Conservation (phyloP, 176 grass and related monocot genomes). For the Oryza brachyantha region DNA sequence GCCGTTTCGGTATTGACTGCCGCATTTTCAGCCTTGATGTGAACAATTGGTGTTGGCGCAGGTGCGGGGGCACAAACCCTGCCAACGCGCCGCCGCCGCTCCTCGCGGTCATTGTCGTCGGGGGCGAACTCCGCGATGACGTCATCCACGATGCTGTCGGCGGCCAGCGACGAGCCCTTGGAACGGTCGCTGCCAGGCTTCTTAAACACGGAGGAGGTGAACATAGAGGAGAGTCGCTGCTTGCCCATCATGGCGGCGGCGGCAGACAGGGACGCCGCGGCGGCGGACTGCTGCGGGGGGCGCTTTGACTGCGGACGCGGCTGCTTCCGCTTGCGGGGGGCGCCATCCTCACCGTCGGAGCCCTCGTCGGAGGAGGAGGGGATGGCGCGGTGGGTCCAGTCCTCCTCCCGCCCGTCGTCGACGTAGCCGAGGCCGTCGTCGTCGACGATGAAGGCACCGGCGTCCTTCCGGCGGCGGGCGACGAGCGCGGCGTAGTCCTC, state of each 20-base stretch:
- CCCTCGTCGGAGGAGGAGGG: slow-evolving; percentile 69
- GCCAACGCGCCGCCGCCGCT: slow-evolving; percentile 47
- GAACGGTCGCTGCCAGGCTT: slow-evolving; percentile 47
- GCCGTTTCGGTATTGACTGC: slow-evolving; percentile 8
- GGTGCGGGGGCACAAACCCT: slow-evolving; percentile 31
- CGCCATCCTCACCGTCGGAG: slow-evolving; percentile 37
- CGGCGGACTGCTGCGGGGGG: slow-evolving; percentile 45
- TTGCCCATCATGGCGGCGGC: slow-evolving; percentile 53
- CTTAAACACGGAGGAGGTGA: slow-evolving; percentile 74
- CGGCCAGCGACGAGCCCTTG: slow-evolving; percentile 44
- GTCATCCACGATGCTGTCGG: slow-evolving; percentile 74
- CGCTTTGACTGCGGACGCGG: slow-evolving; percentile 56
- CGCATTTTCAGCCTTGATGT: slow-evolving; percentile 32
- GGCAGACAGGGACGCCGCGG: slow-evolving; percentile 47
- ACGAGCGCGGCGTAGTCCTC: slow-evolving; percentile 86
- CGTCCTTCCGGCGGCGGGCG: slow-evolving; percentile 62
- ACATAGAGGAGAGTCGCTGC: slow-evolving; percentile 69
- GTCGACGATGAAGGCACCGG: slow-evolving; percentile 71
- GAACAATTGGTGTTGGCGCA: background rate
- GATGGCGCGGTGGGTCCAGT: slow-evolving; percentile 66
- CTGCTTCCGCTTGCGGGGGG: slow-evolving; percentile 46
- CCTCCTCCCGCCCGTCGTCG: slow-evolving; percentile 92
- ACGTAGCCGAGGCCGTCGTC: slow-evolving; percentile 86
- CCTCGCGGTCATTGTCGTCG: slow-evolving; percentile 76
- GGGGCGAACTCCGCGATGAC: slow-evolving; percentile 81